Evolutionary conservation across 495 filamentous ascomycete genomes (phyloP), one percentile per base, ranked within the genome.

Genomic region (Articulospora tetracladia): DNA sequence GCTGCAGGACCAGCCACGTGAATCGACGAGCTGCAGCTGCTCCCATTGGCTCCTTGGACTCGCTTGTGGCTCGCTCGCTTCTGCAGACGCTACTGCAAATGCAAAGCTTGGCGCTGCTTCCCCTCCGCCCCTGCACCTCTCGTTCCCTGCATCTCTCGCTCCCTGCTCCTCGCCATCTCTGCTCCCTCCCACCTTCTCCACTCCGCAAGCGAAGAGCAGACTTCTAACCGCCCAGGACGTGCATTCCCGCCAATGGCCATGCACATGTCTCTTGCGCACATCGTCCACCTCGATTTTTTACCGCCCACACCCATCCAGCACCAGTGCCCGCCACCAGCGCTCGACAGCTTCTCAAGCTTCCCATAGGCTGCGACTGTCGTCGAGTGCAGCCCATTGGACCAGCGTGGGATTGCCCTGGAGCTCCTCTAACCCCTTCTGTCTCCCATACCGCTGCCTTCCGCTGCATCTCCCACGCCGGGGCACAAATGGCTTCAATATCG

Each of bases 171-270:
- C 53, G 15, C 15, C 19, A 13, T 27, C 11, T 55, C 32, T 20
- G 1, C 53, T 55, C 32, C 15, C 32, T 36, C 32, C 47, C 34
- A 30, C 19, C 55, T 47, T 32, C 39, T 23, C 55, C 28, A 36
- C 22, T 32, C 19, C 19, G 26, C 25, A n/a, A 30, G 23, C n/a
- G 15, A 19, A 27, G 1, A n/a, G 11, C n/a, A 17, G 19, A 48
- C 48, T 17, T 30, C 48, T 58, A 55, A 49, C 55, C 60, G 55
- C 48, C 53, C 52, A 30, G 23, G 34, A 2, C 44, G 22, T 41
- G n/a, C n/a, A 49, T n/a, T 17, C 3, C 24, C 54, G 55, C 48
- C 55, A 57, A 53, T 58, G 53, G 39, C n/a, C 51, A 30, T 24
- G 20, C 22, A 1, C 13, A 22, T 22, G 3, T 22, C 47, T 24